Percentiles rank a stretch among this genome's conserved stretches.
Conservation (phyloP, 2,329 filamentous ascomycete species). For the Periconia macrospinosa region DNA sequence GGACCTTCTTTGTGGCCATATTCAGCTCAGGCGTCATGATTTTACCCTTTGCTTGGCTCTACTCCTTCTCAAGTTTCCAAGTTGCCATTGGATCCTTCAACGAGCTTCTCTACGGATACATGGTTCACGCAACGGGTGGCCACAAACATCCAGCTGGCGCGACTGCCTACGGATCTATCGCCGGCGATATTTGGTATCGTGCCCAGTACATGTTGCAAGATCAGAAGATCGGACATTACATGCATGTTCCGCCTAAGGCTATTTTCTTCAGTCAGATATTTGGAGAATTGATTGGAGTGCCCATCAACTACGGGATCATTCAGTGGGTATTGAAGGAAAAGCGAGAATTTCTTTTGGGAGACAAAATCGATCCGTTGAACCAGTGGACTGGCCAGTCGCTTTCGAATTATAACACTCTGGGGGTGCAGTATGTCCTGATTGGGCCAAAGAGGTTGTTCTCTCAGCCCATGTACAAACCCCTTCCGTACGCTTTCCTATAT, state of each 20-base stretch:
- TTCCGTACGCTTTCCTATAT: constrained; percentile 59
- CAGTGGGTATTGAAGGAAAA: constrained; percentile 63
- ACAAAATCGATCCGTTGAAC: constrained; percentile 56
- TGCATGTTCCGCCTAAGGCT: constrained; percentile 61
- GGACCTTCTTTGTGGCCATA: constrained; percentile 62
- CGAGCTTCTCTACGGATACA: constrained; percentile 62
- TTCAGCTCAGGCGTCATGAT: constrained; percentile 59
- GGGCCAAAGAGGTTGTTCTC: constrained; percentile 56
- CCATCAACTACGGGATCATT: constrained; percentile 64
- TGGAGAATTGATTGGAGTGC: constrained; percentile 60
- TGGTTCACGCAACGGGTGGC: constrained; percentile 50
- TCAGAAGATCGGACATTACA: constrained; percentile 66
- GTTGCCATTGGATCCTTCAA: constrained; percentile 62
- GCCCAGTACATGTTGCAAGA: constrained; percentile 58
- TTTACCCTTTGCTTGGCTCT: constrained; percentile 61
- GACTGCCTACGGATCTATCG: constrained; percentile 60
- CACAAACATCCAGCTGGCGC: constrained; percentile 62
- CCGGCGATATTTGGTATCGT: constrained; percentile 60
- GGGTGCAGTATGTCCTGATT: constrained; percentile 63
- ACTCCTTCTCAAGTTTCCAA: constrained; percentile 60
- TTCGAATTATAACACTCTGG: constrained; percentile 55
- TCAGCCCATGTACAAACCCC: constrained; percentile 50
- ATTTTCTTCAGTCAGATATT: constrained; percentile 66
- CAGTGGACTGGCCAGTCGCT: constrained; percentile 65
- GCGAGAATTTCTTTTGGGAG: constrained; percentile 57